These are phyloP conservation scores for Holtermanniella nyarrowii DNA, from an alignment of 768 basidiomycete genomes.

Conservation along the genomic window DNA sequence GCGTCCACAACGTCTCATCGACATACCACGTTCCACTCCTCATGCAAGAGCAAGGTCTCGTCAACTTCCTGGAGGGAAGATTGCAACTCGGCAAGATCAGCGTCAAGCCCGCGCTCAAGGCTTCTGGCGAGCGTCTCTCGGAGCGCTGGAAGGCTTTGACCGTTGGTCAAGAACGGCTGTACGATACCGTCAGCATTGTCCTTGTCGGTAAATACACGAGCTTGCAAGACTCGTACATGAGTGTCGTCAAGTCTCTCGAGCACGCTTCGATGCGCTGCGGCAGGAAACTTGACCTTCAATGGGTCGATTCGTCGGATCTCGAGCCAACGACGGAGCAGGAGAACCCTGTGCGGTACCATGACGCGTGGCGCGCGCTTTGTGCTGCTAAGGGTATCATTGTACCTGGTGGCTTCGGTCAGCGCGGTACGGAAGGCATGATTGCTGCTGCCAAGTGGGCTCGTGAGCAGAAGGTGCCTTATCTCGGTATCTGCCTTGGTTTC, in stretches of 20 bases:
- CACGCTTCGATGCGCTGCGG: slow-evolving; percentile 91
- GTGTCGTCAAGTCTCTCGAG: slow-evolving; percentile 89
- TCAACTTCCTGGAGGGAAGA: slow-evolving; percentile 68
- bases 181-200: slow-evolving; percentile 76
- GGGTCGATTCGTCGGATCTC: slow-evolving; percentile 91
- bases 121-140: slow-evolving; percentile 57
- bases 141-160: slow-evolving; percentile 75
- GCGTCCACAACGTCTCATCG: slow-evolving; percentile 89
- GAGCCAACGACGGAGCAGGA: slow-evolving; percentile 69
- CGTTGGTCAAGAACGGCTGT: slow-evolving; percentile 76
- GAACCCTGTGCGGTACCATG: slow-evolving; percentile 80
- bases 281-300: slow-evolving; percentile 73
- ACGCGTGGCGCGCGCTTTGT: slow-evolving; percentile 87
- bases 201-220: slow-evolving; percentile 97
- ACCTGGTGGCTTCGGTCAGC: slow-evolving; percentile 86
- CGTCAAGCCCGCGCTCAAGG: slow-evolving; percentile 51
- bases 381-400: slow-evolving; percentile 89
- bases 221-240: slow-evolving; percentile 96
- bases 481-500: slow-evolving; percentile 96
- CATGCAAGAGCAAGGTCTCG: slow-evolving; percentile 82
- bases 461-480: slow-evolving; percentile 86
- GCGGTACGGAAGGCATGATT: slow-evolving; percentile 96
- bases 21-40: slow-evolving; percentile 95
- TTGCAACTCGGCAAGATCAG: slow-evolving; percentile 57
- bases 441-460: slow-evolving; percentile 95